Conservation (phyloP, 179 eudicot species). For the Gypsophila paniculata region DNA sequence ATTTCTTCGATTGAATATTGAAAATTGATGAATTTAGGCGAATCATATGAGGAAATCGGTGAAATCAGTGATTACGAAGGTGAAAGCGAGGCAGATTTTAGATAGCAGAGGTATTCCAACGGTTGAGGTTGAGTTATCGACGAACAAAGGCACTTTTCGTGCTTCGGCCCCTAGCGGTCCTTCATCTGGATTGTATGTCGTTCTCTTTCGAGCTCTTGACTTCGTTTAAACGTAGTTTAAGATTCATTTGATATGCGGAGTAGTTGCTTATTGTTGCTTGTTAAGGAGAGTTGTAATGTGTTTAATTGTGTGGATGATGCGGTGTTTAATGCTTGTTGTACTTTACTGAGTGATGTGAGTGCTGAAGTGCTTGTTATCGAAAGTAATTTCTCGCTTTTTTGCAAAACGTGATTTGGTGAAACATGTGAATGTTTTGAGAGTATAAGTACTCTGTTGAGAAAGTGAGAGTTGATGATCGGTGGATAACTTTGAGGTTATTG, state of each 20-base stretch:
- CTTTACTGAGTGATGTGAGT: background rate
- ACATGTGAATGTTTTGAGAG: background rate
- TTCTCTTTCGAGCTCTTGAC: background rate
- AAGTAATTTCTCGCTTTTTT: background rate
- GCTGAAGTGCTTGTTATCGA: background rate
- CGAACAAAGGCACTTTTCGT: slow-evolving; percentile 84
- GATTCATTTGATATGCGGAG: background rate
- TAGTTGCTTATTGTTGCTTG: background rate
- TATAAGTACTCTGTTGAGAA: background rate
- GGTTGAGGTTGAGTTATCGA: slow-evolving; percentile 76
- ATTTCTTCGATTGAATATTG: background rate
- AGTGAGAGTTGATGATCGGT: background rate
- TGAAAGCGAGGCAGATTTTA: slow-evolving; percentile 80
- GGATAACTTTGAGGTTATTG: background rate
- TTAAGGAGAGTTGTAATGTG: background rate
- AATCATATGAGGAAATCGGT: slow-evolving; percentile 95
- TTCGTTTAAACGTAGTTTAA: background rate
- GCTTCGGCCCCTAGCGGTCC: slow-evolving; percentile 84
- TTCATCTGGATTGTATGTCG: slow-evolving; percentile 69
- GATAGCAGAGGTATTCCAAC: slow-evolving; percentile 97
- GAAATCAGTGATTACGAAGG: slow-evolving; percentile 80
- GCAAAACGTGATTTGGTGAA: background rate
- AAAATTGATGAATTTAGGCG: slow-evolving; percentile 37
- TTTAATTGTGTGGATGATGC: background rate
- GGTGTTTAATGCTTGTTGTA: background rate